Conservation (phyloP, 345 rosid genomes). For the Sisymbrium irio region DNA sequence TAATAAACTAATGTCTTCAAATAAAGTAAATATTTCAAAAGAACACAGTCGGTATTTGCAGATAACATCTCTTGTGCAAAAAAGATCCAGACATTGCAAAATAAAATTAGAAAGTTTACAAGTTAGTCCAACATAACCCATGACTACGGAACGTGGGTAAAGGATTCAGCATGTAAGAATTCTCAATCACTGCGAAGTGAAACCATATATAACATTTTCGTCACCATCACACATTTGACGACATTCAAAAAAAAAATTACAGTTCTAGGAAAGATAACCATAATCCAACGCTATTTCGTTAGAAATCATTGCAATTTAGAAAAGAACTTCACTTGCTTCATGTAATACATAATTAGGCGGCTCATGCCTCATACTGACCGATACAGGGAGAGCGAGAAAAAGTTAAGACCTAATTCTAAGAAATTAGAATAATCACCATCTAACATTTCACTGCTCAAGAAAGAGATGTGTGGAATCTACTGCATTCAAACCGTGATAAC, state of each 20-base stretch:
- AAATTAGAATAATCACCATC: constrained; percentile 8
- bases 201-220: constrained; percentile 2
- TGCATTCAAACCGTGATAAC: neutral
- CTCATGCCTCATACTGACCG: constrained; percentile 7
- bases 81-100: neutral
- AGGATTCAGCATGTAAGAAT: constrained; percentile 6
- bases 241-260: constrained; percentile 1
- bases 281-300: neutral
- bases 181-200: constrained; percentile 9
- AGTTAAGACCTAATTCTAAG: neutral
- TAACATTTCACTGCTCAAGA: constrained; percentile 8
- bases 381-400: neutral
- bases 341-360: constrained; percentile 12
- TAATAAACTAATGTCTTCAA: constrained; percentile 14
- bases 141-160: neutral
- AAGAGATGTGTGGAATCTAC: neutral
- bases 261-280: constrained; percentile 9
- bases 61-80: neutral
- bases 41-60: neutral
- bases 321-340: neutral
- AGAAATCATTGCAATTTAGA: neutral
- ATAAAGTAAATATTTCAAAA: neutral
- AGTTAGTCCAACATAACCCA: neutral
- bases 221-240: constrained; percentile 9
- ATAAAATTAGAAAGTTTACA: neutral